phyloP scores from a whole-genome alignment of 2,329 filamentous ascomycete species.

The Epichloe sibirici region DNA sequence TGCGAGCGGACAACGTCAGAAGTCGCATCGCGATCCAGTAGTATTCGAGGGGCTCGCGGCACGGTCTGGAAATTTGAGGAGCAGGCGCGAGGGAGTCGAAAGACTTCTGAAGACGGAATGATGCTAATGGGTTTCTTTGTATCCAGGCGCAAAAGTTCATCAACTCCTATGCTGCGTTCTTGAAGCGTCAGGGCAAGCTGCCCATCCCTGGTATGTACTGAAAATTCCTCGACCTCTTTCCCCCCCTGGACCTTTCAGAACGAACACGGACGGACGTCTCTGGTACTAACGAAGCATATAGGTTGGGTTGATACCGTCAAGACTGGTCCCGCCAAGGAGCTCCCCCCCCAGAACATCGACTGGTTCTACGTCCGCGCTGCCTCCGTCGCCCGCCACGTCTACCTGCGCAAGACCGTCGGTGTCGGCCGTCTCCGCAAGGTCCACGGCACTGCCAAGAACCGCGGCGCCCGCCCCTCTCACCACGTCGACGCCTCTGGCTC shows the following conservation, averaged over 20 bases:
- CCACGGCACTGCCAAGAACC: constrained; percentile 96
- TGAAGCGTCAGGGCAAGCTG: constrained; percentile 91
- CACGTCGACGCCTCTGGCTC: constrained; percentile 92
- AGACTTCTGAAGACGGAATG: constrained; percentile 66
- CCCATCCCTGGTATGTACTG: constrained; percentile 66
- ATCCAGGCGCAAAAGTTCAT: constrained; percentile 80
- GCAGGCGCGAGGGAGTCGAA: constrained; percentile 63
- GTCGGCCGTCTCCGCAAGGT: constrained; percentile 94
- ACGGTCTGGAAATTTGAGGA: constrained; percentile 28
- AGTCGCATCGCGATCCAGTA: neutral
- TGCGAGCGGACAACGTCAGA: neutral
- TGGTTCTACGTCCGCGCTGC: constrained; percentile 92
- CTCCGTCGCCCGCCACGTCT: constrained; percentile 93
- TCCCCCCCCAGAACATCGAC: constrained; percentile 95
- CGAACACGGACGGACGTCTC: too few relatives aligned
- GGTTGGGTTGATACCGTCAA: constrained; percentile 99
- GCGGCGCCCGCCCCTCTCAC: constrained; percentile 78
- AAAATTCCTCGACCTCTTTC: too few relatives aligned
- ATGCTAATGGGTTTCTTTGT: constrained; percentile 48
- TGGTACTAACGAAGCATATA: constrained; percentile 20
- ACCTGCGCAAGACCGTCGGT: constrained; percentile 98
- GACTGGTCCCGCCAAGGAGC: constrained; percentile 92
- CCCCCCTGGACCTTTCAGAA: too few relatives aligned
- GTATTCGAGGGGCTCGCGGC: constrained; percentile 7
- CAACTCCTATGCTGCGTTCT: constrained; percentile 70